Conservation (phyloP, 306 rosid genomes). For the Cucumis hystrix region DNA sequence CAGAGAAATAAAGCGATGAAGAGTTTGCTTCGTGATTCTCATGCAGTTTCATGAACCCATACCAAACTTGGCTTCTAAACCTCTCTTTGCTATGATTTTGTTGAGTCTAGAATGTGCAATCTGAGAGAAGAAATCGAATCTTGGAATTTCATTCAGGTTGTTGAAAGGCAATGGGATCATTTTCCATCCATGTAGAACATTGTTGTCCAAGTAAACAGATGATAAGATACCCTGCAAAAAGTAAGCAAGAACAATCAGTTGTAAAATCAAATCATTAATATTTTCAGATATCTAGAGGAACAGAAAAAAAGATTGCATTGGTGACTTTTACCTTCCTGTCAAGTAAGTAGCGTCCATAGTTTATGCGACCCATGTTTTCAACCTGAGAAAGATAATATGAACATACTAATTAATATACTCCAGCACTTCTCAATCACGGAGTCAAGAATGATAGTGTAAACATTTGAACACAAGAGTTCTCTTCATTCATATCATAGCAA, state of each 20-base stretch:
- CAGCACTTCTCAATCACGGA: not conserved
- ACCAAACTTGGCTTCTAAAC: conserved; percentile 30
- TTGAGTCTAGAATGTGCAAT: conserved; percentile 24
- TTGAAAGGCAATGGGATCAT: conserved; percentile 50
- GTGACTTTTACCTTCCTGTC: conserved; percentile 62
- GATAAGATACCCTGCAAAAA: conserved; percentile 71
- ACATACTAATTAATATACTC: not conserved
- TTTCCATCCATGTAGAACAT: conserved; percentile 46
- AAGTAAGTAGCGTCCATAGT: conserved; percentile 65
- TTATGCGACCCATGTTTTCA: conserved; percentile 86
- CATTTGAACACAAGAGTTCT: not conserved
- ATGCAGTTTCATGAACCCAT: conserved; percentile 16
- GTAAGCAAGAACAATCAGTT: conserved; percentile 9
- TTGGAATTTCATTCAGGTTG: conserved; percentile 51
- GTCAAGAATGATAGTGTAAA: not conserved
- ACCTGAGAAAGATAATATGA: conserved; percentile 34
- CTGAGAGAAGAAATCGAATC: conserved; percentile 25
- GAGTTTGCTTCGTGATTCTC: not conserved
- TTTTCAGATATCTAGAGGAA: not conserved
- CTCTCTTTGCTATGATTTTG: conserved; percentile 19
- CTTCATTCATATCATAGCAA: not conserved
- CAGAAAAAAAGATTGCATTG: not conserved
- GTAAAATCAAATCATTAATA: not conserved
- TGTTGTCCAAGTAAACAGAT: conserved; percentile 55
- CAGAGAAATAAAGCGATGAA: not conserved